Evolutionary conservation across 2,329 filamentous ascomycete species (phyloP).

Genomic region (Arthrobotrys pseudoclavata): DNA sequence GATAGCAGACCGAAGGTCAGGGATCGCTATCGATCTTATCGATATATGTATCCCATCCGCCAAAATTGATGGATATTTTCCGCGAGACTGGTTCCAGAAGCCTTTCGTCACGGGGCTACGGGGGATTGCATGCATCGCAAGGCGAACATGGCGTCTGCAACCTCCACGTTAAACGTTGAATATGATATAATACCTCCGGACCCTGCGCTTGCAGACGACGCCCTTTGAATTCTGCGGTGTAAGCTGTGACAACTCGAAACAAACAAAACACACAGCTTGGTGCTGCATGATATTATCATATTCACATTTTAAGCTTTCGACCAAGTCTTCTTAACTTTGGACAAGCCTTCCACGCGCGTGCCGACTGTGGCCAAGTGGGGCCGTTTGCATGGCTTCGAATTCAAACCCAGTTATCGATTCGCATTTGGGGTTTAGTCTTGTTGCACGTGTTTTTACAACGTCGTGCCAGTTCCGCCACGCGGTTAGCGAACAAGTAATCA

Average conservation of each 20-base stretch:
- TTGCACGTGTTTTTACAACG: conserved; percentile 1
- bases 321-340: not conserved
- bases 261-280: not conserved
- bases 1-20: not conserved
- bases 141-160: conserved; percentile 11
- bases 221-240: not conserved
- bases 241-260: not conserved
- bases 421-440: conserved; percentile 6
- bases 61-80: not conserved
- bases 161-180: not conserved
- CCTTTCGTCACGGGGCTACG: not conserved
- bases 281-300: not conserved
- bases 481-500: conserved; percentile 15
- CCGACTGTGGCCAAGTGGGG: not conserved
- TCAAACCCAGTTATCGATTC: not conserved
- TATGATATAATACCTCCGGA: not conserved
- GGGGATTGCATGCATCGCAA: not conserved
- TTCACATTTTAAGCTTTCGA: not conserved
- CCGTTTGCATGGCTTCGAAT: not conserved
- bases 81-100: not conserved
- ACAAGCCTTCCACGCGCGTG: not conserved
- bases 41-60: not conserved
- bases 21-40: not conserved
- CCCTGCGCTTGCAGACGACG: not conserved
- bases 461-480: not conserved